Evolutionary conservation across 306 rosid species (phyloP).

Genomic region (Hippophae tibetana): DNA sequence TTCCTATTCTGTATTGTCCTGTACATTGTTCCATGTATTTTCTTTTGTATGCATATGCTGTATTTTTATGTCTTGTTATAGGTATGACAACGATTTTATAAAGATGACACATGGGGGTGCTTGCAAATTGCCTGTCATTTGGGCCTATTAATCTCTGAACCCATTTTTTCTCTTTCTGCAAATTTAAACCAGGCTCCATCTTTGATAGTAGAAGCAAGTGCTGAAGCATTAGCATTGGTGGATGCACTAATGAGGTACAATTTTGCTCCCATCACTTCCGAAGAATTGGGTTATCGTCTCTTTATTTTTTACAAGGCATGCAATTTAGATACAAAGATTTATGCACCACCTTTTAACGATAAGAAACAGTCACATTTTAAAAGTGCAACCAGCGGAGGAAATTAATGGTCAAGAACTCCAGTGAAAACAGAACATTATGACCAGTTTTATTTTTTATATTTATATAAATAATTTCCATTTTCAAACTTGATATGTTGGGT

Average conservation of each 20-base stretch:
- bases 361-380: too few relatives aligned
- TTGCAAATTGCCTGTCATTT: neutral
- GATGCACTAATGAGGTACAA: conserved; percentile 84
- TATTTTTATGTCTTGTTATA: neutral
- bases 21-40: conserved; percentile 20
- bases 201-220: conserved; percentile 73
- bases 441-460: too few relatives aligned
- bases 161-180: conserved; percentile 11
- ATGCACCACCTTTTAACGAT: too few relatives aligned
- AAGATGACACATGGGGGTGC: too few relatives aligned
- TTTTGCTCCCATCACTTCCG: conserved; percentile 10
- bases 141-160: conserved; percentile 18
- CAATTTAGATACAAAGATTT: too few relatives aligned
- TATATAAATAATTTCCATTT: too few relatives aligned
- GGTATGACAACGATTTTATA: too few relatives aligned
- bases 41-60: neutral
- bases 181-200: conserved; percentile 67
- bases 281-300: neutral
- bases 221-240: conserved; percentile 70
- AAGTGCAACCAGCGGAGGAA: too few relatives aligned
- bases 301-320: neutral
- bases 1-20: neutral
- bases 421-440: too few relatives aligned
- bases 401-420: too few relatives aligned
- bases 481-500: too few relatives aligned